These are phyloP conservation scores for Microsporum canis DNA, from an alignment of 2,329 filamentous ascomycete genomes.

Conservation along the genomic window DNA sequence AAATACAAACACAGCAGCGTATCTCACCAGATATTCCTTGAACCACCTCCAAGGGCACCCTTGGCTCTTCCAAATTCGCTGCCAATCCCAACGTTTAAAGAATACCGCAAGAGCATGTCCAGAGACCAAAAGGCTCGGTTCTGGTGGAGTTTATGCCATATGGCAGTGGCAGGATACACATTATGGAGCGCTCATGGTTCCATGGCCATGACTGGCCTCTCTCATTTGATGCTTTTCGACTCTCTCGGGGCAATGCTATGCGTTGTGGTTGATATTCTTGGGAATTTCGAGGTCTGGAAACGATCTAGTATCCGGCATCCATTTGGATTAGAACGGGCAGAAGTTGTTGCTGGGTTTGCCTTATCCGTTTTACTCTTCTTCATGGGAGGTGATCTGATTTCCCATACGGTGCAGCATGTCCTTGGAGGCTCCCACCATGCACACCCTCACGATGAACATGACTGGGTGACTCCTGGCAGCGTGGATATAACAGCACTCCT, in stretches of 20 bases:
- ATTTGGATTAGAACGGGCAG: conserved; percentile 80
- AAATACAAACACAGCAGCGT: conserved; percentile 97
- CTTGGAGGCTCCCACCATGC: conserved; percentile 66
- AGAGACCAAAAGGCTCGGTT: conserved; percentile 71
- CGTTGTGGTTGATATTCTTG: conserved; percentile 80
- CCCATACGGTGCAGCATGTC: conserved; percentile 86
- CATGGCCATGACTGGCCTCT: conserved; percentile 81
- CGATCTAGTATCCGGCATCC: conserved; percentile 85
- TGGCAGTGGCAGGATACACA: conserved; percentile 69
- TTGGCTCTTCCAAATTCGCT: conserved; percentile 83
- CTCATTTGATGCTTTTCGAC: conserved; percentile 90
- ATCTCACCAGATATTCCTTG: conserved; percentile 92
- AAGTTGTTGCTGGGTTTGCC: conserved; percentile 89
- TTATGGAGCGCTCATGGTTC: conserved; percentile 78
- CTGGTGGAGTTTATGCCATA: conserved; percentile 83
- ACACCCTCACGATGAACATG: conserved; percentile 60
- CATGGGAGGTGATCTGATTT: conserved; percentile 90
- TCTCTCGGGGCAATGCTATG: conserved; percentile 85
- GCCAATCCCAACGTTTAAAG: conserved; percentile 76
- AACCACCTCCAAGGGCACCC: conserved; percentile 74
- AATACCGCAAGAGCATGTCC: conserved; percentile 85
- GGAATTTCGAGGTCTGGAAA: conserved; percentile 97
- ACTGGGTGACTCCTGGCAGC: conserved; percentile 58
- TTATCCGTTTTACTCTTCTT: conserved; percentile 96
- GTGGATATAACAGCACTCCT: conserved; percentile 72